Conservation (phyloP, 2,329 filamentous ascomycete genomes). For the Botrytis paeoniae region DNA sequence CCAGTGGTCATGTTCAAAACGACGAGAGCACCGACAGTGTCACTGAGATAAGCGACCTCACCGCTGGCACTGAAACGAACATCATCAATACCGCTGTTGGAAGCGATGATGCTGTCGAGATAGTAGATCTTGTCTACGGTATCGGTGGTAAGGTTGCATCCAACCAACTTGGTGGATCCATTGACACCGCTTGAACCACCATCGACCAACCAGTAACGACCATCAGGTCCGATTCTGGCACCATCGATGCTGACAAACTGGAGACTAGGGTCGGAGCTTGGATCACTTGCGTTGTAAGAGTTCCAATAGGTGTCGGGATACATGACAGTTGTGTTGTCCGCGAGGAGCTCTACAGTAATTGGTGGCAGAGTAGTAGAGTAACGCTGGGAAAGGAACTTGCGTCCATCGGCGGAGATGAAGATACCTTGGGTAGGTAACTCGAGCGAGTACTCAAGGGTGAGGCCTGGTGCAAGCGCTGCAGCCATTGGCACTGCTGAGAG, state of each 20-base stretch:
- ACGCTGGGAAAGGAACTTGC: background rate
- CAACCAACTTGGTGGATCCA: slow-evolving; percentile 37
- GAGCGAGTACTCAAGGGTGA: background rate
- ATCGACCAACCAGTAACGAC: slow-evolving; percentile 1
- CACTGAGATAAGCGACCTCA: slow-evolving; percentile 71
- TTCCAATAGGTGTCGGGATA: background rate
- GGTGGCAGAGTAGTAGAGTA: background rate
- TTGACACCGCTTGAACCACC: slow-evolving; percentile 14
- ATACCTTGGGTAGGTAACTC: slow-evolving; percentile 1
- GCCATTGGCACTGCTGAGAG: background rate
- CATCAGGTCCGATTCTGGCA: background rate
- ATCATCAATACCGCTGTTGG: slow-evolving; percentile 39
- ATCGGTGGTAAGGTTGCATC: slow-evolving; percentile 29
- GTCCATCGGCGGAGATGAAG: background rate
- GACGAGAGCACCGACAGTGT: slow-evolving; percentile 57
- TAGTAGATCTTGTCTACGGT: slow-evolving; percentile 37
- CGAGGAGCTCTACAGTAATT: background rate
- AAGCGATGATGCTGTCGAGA: slow-evolving; percentile 37
- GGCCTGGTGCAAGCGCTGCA: background rate
- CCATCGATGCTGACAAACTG: background rate
- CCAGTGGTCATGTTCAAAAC: slow-evolving; percentile 35
- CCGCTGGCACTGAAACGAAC: slow-evolving; percentile 38
- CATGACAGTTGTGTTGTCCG: background rate
- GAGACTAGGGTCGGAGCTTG: background rate
- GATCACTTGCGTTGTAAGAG: background rate